Evolutionary conservation across 2,329 filamentous ascomycete species (phyloP), one percentile per base, ranked within the genome.

Genomic region (Dactylellina parvicollis): DNA sequence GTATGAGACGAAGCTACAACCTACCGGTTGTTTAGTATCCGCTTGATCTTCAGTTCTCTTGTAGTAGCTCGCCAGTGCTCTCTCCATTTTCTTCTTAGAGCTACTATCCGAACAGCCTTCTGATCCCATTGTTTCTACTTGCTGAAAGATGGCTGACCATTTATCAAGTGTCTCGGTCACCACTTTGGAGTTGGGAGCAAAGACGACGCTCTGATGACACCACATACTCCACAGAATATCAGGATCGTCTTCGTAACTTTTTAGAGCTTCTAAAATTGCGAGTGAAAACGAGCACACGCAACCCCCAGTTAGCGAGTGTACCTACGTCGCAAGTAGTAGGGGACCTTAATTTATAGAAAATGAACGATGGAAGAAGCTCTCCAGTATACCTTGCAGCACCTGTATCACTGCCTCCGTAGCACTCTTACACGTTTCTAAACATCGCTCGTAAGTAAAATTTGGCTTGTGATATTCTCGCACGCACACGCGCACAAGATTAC

Each of bases 211-310:
- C 30, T 57, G 52, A 20, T 57, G 52, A 44, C 52, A 57, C 52
- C 34, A 57, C 32, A 57, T 42, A 44, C 52, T 57, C 52, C 52
- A 57, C 2, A 57, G 52, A 32, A 57, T 57, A 44, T 57, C 38
- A 42, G 52, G 52, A 20, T 57, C 52, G 5, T 57, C 5, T 22
- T 42, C 34, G 32, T 57, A 57, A 28, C 28, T 12, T 32, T 57
- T 20, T 14, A 57, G 12, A 26, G 52, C 52, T 44, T 32, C 52
- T 57, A n/a, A n/a, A n/a, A 44, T 57, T 28, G 12, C 12, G 4
- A n/a, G 18, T 16, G 38, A 7, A 20, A 44, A 7, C 5, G 4
- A 44, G 38, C 5, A 4, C n/a, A n/a, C 38, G n/a, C 5, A 20
- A n/a, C n/a, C 12, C 5, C n/a, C 12, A n/a, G 5, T 44, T 4